A percentile compares a stretch with the other conserved stretches of the same genome.
phyloP scores from a whole-genome alignment of 2,329 filamentous ascomycete species.

The Botrytis deweyae region DNA sequence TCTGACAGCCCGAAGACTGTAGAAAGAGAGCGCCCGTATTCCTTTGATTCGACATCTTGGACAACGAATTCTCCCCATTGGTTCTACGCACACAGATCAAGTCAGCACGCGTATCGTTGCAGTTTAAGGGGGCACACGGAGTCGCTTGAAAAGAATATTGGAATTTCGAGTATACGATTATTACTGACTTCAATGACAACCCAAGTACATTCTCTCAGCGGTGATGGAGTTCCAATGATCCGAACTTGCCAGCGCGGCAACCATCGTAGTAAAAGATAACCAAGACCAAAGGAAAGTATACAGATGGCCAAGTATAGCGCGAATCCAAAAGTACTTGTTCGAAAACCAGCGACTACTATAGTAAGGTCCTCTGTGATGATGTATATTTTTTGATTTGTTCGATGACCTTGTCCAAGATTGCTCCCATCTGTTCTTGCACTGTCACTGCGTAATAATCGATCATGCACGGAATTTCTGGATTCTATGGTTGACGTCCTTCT shows the following conservation, averaged over 20 bases:
- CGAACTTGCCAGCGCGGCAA: slow-evolving; percentile 82
- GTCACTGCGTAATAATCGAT: slow-evolving; percentile 68
- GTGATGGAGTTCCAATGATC: slow-evolving; percentile 66
- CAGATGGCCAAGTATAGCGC: slow-evolving; percentile 70
- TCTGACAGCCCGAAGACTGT: slow-evolving; percentile 66
- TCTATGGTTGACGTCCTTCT: slow-evolving; percentile 62
- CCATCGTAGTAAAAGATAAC: slow-evolving; percentile 85
- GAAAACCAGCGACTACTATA: slow-evolving; percentile 89
- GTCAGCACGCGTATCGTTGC: slow-evolving; percentile 33
- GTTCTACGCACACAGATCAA: slow-evolving; percentile 55
- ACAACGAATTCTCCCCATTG: slow-evolving; percentile 92
- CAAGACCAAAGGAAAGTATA: slow-evolving; percentile 69
- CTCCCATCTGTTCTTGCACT: slow-evolving; percentile 70
- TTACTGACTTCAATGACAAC: slow-evolving; percentile 76
- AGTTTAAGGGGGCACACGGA: background rate
- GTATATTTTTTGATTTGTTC: slow-evolving; percentile 85
- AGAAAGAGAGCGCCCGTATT: slow-evolving; percentile 56
- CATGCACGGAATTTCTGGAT: slow-evolving; percentile 56
- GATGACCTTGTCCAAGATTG: slow-evolving; percentile 57
- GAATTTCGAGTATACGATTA: slow-evolving; percentile 9
- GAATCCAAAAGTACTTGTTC: slow-evolving; percentile 70
- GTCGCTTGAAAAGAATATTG: background rate
- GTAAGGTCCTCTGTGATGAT: slow-evolving; percentile 92
- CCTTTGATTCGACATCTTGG: slow-evolving; percentile 60
- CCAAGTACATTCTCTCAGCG: slow-evolving; percentile 79